Conservation (phyloP, 2,329 filamentous ascomycete genomes). For the Aspergillus terreus region DNA sequence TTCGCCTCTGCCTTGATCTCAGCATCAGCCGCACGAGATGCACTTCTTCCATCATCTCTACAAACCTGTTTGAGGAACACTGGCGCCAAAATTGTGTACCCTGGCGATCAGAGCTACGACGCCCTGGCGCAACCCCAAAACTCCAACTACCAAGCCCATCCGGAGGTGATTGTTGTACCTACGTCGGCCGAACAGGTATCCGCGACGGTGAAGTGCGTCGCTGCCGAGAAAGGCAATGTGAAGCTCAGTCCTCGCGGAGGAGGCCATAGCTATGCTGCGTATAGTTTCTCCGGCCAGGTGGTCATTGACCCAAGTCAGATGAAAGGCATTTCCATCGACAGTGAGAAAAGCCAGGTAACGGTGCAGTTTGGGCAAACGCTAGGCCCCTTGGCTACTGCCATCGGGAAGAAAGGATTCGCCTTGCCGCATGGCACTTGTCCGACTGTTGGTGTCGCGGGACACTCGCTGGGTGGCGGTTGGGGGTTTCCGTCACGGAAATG, state of each 20-base stretch:
- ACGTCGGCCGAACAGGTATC: constrained; percentile 1
- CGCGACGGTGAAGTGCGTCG: constrained; percentile 4
- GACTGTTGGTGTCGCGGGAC: constrained; percentile 3
- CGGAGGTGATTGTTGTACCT: constrained; percentile 4
- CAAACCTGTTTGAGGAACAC: background rate
- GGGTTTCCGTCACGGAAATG: constrained; percentile 6
- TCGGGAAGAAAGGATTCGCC: constrained; percentile 4
- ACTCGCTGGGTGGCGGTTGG: constrained; percentile 6
- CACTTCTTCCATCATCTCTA: background rate
- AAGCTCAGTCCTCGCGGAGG: constrained; percentile 7
- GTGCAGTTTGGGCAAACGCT: constrained; percentile 2
- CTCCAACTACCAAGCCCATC: constrained; percentile 4
- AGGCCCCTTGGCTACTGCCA: constrained; percentile 3
- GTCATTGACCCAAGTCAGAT: constrained; percentile 5
- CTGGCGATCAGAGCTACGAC: background rate
- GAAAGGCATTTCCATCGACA: background rate
- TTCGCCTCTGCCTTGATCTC: no score
- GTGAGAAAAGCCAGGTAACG: background rate
- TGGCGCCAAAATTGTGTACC: background rate
- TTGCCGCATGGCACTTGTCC: constrained; percentile 8
- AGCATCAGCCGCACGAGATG: no score
- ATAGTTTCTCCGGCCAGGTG: constrained; percentile 3
- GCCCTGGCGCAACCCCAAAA: constrained; percentile 1
- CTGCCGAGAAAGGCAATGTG: constrained; percentile 1
- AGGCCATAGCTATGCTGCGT: constrained; percentile 9